Percentiles rank a stretch among this genome's conserved stretches.
Conservation (phyloP, 331 rosid genomes). For the Pyrus hybrid region DNA sequence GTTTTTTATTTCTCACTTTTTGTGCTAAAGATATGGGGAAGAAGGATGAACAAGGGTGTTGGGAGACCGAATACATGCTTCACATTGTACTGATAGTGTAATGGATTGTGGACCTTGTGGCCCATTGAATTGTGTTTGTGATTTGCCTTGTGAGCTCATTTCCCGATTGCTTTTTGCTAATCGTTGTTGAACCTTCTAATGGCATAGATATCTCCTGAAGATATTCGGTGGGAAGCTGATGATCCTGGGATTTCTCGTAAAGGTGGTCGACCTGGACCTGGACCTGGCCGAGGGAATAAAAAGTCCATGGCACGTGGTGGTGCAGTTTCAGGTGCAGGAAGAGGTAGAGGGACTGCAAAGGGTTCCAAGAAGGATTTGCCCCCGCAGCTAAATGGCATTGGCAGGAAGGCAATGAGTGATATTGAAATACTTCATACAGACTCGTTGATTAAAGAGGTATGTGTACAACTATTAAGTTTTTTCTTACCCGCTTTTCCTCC, state of each 20-base stretch:
- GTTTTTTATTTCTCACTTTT: no score
- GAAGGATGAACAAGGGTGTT: no score
- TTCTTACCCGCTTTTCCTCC: no score
- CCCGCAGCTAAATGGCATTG: no score
- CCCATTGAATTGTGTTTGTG: neutral
- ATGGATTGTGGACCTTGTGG: neutral
- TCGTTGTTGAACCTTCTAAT: neutral
- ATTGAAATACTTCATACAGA: no score
- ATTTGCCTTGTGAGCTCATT: neutral
- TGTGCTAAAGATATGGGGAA: no score
- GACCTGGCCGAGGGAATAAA: conserved; percentile 57
- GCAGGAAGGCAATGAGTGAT: no score
- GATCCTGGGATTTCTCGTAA: conserved; percentile 45
- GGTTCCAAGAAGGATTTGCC: no score
- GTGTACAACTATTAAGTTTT: no score
- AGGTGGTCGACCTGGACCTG: conserved; percentile 52
- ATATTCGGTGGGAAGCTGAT: conserved; percentile 72
- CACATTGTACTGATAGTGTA: neutral
- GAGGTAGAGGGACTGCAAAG: no score
- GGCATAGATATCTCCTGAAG: conserved; percentile 63
- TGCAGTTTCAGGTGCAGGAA: conserved; percentile 53
- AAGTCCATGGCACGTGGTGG: conserved; percentile 54
- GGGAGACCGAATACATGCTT: neutral
- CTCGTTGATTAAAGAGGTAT: no score
- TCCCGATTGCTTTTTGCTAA: neutral